Conservation (phyloP, 495 filamentous ascomycete genomes). For the Clavariopsis aquatica region DNA sequence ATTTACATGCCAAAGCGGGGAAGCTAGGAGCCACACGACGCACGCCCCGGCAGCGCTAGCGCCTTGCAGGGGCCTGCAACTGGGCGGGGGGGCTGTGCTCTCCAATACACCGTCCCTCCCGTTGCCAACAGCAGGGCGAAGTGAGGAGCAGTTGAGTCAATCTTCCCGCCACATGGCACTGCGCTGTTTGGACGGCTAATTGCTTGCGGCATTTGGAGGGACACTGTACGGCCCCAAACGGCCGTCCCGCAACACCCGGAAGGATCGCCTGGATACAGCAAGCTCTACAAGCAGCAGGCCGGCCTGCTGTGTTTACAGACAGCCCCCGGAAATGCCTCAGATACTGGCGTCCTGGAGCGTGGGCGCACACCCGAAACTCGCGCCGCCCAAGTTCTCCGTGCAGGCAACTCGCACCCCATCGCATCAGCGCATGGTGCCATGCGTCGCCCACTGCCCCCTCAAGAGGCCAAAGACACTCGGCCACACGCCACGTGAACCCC, state of each 20-base stretch:
- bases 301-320: no score
- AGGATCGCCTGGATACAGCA: no score
- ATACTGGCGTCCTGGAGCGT: no score
- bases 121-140: slow-evolving; percentile 3
- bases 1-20: neutral
- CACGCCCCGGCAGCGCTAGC: neutral
- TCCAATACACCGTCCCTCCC: neutral
- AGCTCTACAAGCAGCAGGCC: no score
- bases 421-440: neutral
- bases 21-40: neutral
- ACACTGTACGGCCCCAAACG: no score
- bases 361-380: neutral
- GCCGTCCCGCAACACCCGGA: no score
- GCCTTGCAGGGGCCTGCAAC: slow-evolving; percentile 7
- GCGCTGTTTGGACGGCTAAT: neutral
- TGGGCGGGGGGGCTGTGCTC: slow-evolving; percentile 4
- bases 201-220: no score
- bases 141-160: neutral
- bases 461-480: neutral
- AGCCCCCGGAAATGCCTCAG: no score
- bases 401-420: no score
- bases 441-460: neutral
- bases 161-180: neutral
- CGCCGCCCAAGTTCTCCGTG: no score
- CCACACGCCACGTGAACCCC: slow-evolving; percentile 7